phyloP scores from a whole-genome alignment of 2,329 filamentous ascomycete genomes.

The Stagonosporopsis vannaccii region DNA sequence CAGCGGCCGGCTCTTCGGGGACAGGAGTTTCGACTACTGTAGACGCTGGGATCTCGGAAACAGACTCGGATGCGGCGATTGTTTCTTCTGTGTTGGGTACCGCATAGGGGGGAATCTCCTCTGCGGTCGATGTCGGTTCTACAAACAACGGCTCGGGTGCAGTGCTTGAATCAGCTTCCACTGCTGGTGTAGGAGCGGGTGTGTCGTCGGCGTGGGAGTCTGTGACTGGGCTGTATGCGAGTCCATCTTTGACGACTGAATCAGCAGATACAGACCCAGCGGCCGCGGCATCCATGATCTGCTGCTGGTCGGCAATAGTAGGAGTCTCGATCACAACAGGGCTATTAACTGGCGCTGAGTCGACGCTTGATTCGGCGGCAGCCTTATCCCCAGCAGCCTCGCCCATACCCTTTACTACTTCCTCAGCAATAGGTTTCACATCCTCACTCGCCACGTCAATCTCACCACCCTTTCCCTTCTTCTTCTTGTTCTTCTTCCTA shows the following conservation, averaged over 20 bases:
- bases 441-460: constrained; percentile 22
- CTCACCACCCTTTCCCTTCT: constrained; percentile 25
- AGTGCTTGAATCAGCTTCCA: background rate
- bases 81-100: background rate
- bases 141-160: background rate
- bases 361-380: too few relatives aligned
- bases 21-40: background rate
- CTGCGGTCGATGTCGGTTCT: background rate
- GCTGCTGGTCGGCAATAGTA: background rate
- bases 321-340: too few relatives aligned
- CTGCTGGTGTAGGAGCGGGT: background rate
- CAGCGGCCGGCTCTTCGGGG: background rate
- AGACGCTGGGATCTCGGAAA: background rate
- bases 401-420: background rate
- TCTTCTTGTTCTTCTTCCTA: constrained; percentile 36
- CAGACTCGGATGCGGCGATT: background rate
- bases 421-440: background rate
- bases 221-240: background rate
- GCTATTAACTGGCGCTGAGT: too few relatives aligned
- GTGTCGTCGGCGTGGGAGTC: background rate
- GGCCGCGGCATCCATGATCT: background rate
- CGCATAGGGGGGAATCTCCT: background rate
- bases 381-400: background rate
- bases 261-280: background rate
- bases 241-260: background rate